Evolutionary conservation across 345 rosid genomes (phyloP).

Genomic region (Microcos paniculata): DNA sequence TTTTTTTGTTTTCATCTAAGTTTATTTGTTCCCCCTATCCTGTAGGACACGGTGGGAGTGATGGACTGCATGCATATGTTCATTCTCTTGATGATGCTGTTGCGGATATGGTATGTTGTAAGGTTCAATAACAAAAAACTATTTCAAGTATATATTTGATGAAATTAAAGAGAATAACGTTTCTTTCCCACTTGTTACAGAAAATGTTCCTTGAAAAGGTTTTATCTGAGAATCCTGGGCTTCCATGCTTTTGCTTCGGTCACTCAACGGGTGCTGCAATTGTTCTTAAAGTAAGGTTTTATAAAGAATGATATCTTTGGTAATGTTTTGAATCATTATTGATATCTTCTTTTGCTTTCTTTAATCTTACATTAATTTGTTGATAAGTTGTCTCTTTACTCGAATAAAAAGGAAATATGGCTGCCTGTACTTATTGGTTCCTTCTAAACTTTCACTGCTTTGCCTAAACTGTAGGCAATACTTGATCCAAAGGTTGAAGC

Average conservation of each 20-base stretch:
- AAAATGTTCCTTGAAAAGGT: conserved; percentile 68
- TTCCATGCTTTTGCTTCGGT: conserved; percentile 89
- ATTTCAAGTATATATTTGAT: background rate
- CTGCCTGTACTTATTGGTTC: background rate
- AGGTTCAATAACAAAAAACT: background rate
- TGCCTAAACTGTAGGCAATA: conserved; percentile 46
- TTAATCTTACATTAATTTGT: background rate
- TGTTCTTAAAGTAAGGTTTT: conserved; percentile 61
- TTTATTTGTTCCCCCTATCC: background rate
- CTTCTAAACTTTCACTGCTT: background rate
- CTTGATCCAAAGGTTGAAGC: conserved; percentile 63
- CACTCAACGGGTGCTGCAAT: conserved; percentile 96
- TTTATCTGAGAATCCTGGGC: conserved; percentile 58
- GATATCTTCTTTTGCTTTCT: background rate
- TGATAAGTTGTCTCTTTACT: background rate
- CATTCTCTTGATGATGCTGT: conserved; percentile 84
- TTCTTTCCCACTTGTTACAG: conserved; percentile 35
- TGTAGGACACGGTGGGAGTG: conserved; percentile 70
- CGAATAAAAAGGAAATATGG: background rate
- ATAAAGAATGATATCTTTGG: conserved; percentile 7
- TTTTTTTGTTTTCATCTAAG: background rate
- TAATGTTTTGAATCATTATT: conserved; percentile 18
- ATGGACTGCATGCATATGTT: conserved; percentile 38
- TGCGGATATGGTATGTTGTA: conserved; percentile 56
- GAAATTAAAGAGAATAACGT: background rate